Percentiles rank a stretch among this genome's conserved stretches.
Conservation (phyloP, 768 basidiomycete species). For the Glaciozyma antarctica region DNA sequence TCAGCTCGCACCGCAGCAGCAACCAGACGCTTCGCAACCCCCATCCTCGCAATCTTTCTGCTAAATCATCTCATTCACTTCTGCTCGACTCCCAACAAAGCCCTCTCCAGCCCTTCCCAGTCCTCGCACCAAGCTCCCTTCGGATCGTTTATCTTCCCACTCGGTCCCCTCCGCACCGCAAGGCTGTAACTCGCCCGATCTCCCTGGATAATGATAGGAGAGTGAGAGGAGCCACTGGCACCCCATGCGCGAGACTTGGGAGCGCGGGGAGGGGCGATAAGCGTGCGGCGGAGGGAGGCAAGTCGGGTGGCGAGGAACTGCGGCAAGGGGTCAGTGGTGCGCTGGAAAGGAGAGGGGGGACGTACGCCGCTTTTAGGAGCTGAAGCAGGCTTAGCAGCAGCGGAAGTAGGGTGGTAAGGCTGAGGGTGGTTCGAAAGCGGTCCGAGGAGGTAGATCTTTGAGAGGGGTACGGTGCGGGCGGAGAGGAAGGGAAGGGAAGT, state of each 20-base stretch:
- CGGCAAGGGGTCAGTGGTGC: background rate
- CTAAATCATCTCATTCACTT: background rate
- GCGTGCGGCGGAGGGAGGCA: background rate
- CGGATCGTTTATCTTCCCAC: background rate
- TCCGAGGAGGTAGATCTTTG: constrained; percentile 13
- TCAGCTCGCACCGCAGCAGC: no score
- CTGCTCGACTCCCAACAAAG: constrained; percentile 10
- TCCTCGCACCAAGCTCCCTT: constrained; percentile 22
- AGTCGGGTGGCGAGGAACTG: background rate
- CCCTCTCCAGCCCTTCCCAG: constrained; percentile 27
- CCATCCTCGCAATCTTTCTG: no score
- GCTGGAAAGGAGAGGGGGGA: background rate
- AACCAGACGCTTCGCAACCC: no score
- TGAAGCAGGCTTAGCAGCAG: background rate
- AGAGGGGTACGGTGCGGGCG: constrained; percentile 8
- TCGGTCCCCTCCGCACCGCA: constrained; percentile 8
- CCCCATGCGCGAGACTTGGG: background rate
- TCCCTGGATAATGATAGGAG: constrained; percentile 22
- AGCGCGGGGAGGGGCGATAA: background rate
- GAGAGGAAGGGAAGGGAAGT: background rate
- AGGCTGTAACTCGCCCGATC: constrained; percentile 16
- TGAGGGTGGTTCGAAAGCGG: constrained; percentile 7
- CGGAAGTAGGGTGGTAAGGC: constrained; percentile 15
- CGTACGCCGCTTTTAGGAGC: background rate
- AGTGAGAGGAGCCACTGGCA: constrained; percentile 5